A percentile compares a stretch with the other conserved stretches of the same genome.
Evolutionary conservation across 1,284 basidiomycete species (phyloP).

Genomic region (Retiboletus flavoniger): DNA sequence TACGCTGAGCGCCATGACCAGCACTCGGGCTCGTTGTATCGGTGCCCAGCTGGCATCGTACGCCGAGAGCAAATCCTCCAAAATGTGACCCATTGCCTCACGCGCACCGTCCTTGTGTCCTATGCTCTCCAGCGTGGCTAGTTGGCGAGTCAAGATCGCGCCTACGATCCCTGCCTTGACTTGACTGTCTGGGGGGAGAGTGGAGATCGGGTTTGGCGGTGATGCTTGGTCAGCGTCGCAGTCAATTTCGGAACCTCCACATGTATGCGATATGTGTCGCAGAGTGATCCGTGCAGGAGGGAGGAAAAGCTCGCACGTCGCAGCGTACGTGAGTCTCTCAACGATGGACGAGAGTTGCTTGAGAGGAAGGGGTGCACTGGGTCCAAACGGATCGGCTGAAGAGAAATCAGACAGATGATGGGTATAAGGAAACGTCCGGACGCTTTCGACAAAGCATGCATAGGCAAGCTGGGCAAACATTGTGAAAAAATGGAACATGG

Average conservation of each 20-base stretch:
- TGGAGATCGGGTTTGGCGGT: conserved; percentile 7
- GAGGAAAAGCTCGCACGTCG: conserved; percentile 61
- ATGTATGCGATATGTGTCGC: conserved; percentile 1
- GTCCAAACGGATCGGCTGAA: conserved; percentile 31
- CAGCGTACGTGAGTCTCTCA: conserved; percentile 65
- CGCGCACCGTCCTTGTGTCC: conserved; percentile 56
- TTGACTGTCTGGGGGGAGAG: conserved; percentile 16
- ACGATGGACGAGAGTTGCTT: conserved; percentile 58
- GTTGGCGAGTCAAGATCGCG: conserved; percentile 60
- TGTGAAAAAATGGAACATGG: not conserved
- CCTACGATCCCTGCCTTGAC: conserved; percentile 41
- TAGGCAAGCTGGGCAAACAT: conserved; percentile 51
- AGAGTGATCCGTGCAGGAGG: conserved; percentile 40
- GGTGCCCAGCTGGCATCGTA: conserved; percentile 52
- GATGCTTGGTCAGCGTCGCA: not conserved
- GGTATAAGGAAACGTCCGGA: conserved; percentile 54
- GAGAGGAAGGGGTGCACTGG: conserved; percentile 38
- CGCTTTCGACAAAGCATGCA: conserved; percentile 52
- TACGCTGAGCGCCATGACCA: conserved; percentile 53
- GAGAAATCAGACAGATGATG: conserved; percentile 27
- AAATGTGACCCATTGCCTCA: conserved; percentile 39
- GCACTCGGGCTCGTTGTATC: conserved; percentile 51
- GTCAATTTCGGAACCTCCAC: not conserved
- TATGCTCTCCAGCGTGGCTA: conserved; percentile 50
- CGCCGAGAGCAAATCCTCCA: conserved; percentile 49